Conservation (phyloP, 768 basidiomycete species). For the Roridomyces roridus region DNA sequence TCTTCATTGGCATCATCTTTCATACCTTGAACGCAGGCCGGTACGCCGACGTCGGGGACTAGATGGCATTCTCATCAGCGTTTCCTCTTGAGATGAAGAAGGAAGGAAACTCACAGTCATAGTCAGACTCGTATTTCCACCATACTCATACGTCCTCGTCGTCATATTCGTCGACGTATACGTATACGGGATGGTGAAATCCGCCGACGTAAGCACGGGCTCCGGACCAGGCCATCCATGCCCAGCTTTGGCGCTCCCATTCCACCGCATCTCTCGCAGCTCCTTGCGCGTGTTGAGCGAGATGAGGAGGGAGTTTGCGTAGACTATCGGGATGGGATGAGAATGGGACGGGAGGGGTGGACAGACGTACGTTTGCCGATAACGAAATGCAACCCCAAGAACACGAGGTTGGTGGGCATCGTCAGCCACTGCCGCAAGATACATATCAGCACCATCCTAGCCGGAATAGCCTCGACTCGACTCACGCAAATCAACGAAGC, state of each 20-base stretch:
- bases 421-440: conserved; percentile 5
- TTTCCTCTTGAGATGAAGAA: no score
- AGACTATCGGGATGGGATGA: neutral
- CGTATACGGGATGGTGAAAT: neutral
- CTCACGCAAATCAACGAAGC: conserved; percentile 10
- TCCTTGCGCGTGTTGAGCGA: conserved; percentile 16
- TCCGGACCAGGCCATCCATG: neutral
- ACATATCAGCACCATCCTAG: neutral
- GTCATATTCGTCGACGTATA: neutral
- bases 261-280: conserved; percentile 13
- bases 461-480: no score
- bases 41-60: neutral
- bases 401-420: conserved; percentile 14
- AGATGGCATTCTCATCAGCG: neutral
- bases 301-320: conserved; percentile 14
- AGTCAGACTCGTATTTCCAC: neutral
- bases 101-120: neutral
- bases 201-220: neutral
- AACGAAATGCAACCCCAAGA: conserved; percentile 11
- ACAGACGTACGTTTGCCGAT: conserved; percentile 3
- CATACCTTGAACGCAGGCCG: neutral
- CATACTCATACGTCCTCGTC: neutral
- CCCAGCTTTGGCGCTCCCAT: neutral
- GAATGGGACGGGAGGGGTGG: no score
- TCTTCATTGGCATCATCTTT: no score